Conservation (phyloP, 345 rosid genomes). For the Eucalyptus marginata region DNA sequence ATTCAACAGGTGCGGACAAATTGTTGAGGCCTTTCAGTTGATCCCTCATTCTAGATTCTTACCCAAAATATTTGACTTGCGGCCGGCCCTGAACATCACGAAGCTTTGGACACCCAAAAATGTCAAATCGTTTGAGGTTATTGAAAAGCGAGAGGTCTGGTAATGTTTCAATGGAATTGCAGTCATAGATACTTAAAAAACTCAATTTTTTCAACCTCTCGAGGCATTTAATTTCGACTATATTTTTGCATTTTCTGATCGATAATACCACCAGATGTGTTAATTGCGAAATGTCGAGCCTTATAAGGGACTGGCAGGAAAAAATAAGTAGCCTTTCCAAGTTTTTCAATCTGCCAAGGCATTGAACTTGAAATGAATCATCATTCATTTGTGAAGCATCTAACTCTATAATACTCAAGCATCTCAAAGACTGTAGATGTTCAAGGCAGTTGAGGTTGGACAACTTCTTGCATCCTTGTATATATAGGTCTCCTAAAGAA, state of each 20-base stretch:
- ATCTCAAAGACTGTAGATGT: too few species aligned
- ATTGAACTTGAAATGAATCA: accelerated
- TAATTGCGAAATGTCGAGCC: too few species aligned
- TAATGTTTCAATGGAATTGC: accelerated
- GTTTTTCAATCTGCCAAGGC: accelerated
- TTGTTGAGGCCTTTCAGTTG: accelerated
- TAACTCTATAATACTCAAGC: too few species aligned
- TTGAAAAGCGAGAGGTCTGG: accelerated
- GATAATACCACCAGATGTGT: accelerated
- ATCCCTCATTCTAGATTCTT: too few species aligned
- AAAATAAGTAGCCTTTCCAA: accelerated
- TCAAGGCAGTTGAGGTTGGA: accelerated
- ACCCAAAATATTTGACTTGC: too few species aligned
- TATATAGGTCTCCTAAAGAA: accelerated
- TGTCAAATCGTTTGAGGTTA: background rate
- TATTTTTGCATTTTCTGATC: accelerated
- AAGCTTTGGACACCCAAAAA: accelerated
- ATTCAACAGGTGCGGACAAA: too few species aligned
- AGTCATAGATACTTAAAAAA: accelerated
- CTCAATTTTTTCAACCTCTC: accelerated
- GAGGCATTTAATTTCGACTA: accelerated
- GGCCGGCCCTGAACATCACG: background rate
- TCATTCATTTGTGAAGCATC: too few species aligned
- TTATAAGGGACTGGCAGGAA: accelerated
- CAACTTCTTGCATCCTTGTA: accelerated